These are phyloP conservation scores for Cadophora luteo-olivacea DNA, from an alignment of 2,329 filamentous ascomycete genomes.

Conservation along the genomic window DNA sequence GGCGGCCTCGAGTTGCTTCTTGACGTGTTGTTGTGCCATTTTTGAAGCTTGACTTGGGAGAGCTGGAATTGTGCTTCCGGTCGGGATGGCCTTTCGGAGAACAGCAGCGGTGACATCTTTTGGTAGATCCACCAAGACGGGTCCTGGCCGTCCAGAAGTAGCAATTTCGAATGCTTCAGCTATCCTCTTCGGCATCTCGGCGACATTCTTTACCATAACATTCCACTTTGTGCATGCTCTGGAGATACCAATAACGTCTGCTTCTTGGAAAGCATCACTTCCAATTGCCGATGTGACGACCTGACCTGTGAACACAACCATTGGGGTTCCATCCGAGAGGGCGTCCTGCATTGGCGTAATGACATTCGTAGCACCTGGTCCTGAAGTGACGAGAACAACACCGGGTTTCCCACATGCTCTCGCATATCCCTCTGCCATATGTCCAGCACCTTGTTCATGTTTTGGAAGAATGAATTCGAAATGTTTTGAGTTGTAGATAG, in stretches of 20 bases:
- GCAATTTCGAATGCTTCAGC: slow-evolving; percentile 99
- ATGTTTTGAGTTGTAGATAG: slow-evolving; percentile 97
- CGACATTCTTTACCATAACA: slow-evolving; percentile 95
- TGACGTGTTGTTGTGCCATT: slow-evolving; percentile 75
- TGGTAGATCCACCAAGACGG: slow-evolving; percentile 92
- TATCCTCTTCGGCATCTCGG: slow-evolving; percentile 90
- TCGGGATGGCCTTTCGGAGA: slow-evolving; percentile 81
- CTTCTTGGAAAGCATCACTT: slow-evolving; percentile 96
- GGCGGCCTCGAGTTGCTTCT: slow-evolving; percentile 74
- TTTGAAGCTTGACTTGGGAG: slow-evolving; percentile 87
- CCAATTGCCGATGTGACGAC: slow-evolving; percentile 90
- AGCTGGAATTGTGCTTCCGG: slow-evolving; percentile 63
- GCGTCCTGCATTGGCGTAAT: slow-evolving; percentile 97
- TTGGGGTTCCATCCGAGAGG: slow-evolving; percentile 90
- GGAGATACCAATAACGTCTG: slow-evolving; percentile 92
- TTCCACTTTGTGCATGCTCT: slow-evolving; percentile 99
- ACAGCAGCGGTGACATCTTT: slow-evolving; percentile 94
- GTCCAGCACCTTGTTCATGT: slow-evolving; percentile 97
- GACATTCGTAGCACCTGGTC: slow-evolving; percentile 95
- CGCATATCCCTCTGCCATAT: slow-evolving; percentile 98
- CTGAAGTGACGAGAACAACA: slow-evolving; percentile 95
- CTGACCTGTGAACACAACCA: slow-evolving; percentile 96
- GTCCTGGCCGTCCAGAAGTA: slow-evolving; percentile 89
- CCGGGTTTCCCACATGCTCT: slow-evolving; percentile 92
- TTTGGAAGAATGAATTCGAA: slow-evolving; percentile 95